Evolutionary conservation across 176 grass and related monocot species (phyloP), one percentile per base, ranked within the genome.

Genomic region (Avena sativa): DNA sequence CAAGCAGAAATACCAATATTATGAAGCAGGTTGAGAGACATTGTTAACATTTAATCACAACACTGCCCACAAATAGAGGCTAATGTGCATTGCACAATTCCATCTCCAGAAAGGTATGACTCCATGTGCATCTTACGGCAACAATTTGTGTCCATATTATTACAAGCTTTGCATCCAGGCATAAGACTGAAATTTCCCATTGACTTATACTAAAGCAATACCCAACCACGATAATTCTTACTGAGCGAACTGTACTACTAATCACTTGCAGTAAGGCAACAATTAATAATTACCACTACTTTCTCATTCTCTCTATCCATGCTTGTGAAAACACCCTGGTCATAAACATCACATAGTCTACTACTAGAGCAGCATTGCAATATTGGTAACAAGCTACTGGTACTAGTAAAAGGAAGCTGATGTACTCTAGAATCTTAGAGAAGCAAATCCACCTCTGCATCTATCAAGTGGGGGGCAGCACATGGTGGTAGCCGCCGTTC

Each of bases 401-500:
- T 20, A 40, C 14, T 43, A 43, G 40, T 43, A 43, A 43, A 43
- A 43, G 40, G 40, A 43, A 43, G 40, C 40, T 43, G 40, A 34
- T 34, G 32, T 34, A 34, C 32, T 34, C 32, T 34, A 34, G 32
- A 43, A 7, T 43, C 40, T 6, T 6, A 43, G 40, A 43, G 40
- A 43, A 43, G 5, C 40, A 43, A 43, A 43, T 43, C 32, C 32
- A 34, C 32, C 32, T 34, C 32, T 34, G 32, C 32, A 34, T 34
- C 53, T 56, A 73, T 78, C 52, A 78, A 15, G 75, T 78, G 2
- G 75, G 75, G 17, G 75, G 26, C 28, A 78, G 16, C 8, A 78
- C 26, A 28, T 55, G 15, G 48, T 76, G 21, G 17, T 38, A 72
- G 36, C 40, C 19, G 19, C 19, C 16, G 26, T 78, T 17, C 26